A percentile compares a stretch with the other conserved stretches of the same genome.
Conservation (phyloP, 2,329 filamentous ascomycete genomes). For the Ophiocordyceps camponoti-leonardi region DNA sequence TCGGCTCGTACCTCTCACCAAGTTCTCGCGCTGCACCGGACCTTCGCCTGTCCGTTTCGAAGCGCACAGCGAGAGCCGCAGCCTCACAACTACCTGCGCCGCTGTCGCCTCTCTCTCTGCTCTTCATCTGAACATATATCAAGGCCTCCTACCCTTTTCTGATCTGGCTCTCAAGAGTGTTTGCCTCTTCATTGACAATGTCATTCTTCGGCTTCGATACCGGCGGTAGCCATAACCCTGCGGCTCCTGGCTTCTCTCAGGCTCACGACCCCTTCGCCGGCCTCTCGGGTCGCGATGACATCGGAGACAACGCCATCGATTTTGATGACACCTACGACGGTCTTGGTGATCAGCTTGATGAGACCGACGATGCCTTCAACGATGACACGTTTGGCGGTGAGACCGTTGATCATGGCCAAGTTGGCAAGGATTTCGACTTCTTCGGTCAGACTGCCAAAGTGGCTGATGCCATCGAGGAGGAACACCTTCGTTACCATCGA, state of each 20-base stretch:
- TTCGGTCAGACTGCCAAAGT: constrained; percentile 85
- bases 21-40: not conserved
- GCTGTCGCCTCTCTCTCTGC: not conserved
- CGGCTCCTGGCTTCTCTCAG: constrained; percentile 68
- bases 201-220: constrained; percentile 86
- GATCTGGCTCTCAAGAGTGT: not conserved
- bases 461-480: constrained; percentile 71
- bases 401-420: constrained; percentile 24
- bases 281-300: constrained; percentile 48
- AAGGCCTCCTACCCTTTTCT: not conserved
- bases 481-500: constrained; percentile 69
- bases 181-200: constrained; percentile 30
- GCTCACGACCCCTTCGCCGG: constrained; percentile 75
- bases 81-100: not conserved
- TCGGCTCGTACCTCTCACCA: not conserved
- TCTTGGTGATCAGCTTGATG: constrained; percentile 75
- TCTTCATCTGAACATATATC: not conserved
- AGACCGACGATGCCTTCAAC: constrained; percentile 87
- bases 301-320: constrained; percentile 43
- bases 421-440: constrained; percentile 95
- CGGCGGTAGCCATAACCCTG: constrained; percentile 41
- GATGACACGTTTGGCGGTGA: constrained; percentile 71
- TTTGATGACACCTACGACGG: constrained; percentile 98
- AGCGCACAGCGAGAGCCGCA: not conserved
- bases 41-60: not conserved